Conservation (phyloP, 164 flowering plant species). For the Dillenia turbinata region DNA sequence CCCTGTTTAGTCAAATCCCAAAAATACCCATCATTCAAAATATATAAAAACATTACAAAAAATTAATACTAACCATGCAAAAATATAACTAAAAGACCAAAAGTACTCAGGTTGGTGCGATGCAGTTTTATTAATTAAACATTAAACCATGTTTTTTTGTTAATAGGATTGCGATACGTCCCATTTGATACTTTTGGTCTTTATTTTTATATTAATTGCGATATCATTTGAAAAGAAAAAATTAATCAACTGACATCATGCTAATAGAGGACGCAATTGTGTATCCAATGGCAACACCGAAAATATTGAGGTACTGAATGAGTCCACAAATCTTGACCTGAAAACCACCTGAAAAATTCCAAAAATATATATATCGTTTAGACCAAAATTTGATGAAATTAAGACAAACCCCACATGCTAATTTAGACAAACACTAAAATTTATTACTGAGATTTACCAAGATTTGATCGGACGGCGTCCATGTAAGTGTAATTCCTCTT, state of each 20-base stretch:
- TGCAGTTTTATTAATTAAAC: background rate
- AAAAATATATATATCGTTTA: background rate
- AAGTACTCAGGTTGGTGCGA: no score
- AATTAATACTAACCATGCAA: background rate
- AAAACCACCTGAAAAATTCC: constrained; percentile 36
- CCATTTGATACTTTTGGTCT: no score
- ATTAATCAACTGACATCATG: constrained; percentile 47
- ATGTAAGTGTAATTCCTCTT: constrained; percentile 57
- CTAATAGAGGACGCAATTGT: constrained; percentile 75
- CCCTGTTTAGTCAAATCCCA: constrained; percentile 30
- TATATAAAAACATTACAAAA: background rate
- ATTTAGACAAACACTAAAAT: background rate
- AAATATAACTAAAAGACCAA: background rate
- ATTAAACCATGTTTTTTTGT: background rate
- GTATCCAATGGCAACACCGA: constrained; percentile 75
- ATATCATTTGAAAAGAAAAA: no score
- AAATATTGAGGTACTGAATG: constrained; percentile 60
- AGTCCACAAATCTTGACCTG: constrained; percentile 52
- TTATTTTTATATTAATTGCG: no score
- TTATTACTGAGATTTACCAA: constrained; percentile 23
- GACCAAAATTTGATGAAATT: no score
- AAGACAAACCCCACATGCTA: no score
- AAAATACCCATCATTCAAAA: background rate
- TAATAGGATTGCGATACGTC: no score
- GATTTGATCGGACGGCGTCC: constrained; percentile 41